phyloP scores from a whole-genome alignment of 352 stramenopile species.

The Phytophthora chlamydospora region DNA sequence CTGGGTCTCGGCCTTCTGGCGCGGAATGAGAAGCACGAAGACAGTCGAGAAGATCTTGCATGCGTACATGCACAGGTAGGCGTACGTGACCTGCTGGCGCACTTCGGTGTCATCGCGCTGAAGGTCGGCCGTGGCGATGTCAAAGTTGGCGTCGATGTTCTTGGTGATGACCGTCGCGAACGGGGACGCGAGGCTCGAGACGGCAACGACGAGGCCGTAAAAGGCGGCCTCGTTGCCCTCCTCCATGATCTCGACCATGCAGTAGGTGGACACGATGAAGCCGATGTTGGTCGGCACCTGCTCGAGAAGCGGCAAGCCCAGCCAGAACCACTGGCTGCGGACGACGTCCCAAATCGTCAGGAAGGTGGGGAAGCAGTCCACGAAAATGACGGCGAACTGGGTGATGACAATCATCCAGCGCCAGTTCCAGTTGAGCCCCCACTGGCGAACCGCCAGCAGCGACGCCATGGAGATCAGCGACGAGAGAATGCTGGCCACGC shows the following conservation, averaged over 20 bases:
- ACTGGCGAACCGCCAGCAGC: slow-evolving; percentile 40
- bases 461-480: slow-evolving; percentile 39
- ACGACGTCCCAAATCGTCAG: slow-evolving; percentile 60
- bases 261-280: slow-evolving; percentile 61
- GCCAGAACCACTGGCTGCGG: slow-evolving; percentile 64
- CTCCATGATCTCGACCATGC: slow-evolving; percentile 58
- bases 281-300: slow-evolving; percentile 49
- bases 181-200: slow-evolving; percentile 46
- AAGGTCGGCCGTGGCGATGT: slow-evolving; percentile 43
- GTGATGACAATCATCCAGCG: slow-evolving; percentile 51
- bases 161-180: slow-evolving; percentile 60
- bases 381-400: slow-evolving; percentile 39
- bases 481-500: slow-evolving; percentile 41
- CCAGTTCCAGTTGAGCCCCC: slow-evolving; percentile 60
- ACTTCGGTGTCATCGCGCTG: slow-evolving; percentile 43
- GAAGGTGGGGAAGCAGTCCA: slow-evolving; percentile 53
- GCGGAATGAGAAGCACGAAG: slow-evolving; percentile 53
- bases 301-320: slow-evolving; percentile 50
- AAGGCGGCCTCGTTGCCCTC: slow-evolving; percentile 54
- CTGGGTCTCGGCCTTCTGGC: slow-evolving; percentile 57
- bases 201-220: slow-evolving; percentile 52
- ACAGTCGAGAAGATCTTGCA: slow-evolving; percentile 49
- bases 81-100: slow-evolving; percentile 46
- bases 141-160: slow-evolving; percentile 61
- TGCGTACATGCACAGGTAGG: slow-evolving; percentile 43